Conservation (phyloP, 352 stramenopile genomes). For the Thraustotheca clavata region DNA sequence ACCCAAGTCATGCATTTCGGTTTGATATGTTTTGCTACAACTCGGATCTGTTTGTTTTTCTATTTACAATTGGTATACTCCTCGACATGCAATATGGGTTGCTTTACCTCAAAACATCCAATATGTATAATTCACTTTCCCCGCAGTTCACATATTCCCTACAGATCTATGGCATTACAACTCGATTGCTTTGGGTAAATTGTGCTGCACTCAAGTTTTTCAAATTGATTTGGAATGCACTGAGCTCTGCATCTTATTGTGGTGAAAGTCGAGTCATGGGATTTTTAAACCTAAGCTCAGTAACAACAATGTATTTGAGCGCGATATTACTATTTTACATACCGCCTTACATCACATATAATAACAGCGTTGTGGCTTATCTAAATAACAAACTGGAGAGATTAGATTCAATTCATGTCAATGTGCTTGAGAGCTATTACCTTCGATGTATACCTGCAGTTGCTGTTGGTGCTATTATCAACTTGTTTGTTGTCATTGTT, state of each 20-base stretch:
- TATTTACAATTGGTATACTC: background rate
- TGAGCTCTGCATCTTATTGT: background rate
- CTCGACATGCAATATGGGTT: conserved; percentile 1
- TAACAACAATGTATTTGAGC: conserved; percentile 7
- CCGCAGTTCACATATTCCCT: background rate
- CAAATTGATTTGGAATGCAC: background rate
- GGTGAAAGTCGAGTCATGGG: conserved; percentile 2
- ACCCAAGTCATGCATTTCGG: background rate
- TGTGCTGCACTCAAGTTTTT: background rate
- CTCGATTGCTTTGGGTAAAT: conserved; percentile 11
- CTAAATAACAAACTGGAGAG: background rate
- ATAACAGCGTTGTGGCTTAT: background rate
- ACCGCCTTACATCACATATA: conserved; percentile 1
- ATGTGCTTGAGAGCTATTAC: conserved; percentile 9
- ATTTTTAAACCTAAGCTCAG: conserved; percentile 1
- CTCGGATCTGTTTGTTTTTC: conserved; percentile 1
- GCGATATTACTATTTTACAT: background rate
- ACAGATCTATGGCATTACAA: background rate
- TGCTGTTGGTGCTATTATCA: background rate
- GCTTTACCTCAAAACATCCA: background rate
- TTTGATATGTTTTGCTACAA: conserved; percentile 21
- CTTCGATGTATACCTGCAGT: background rate
- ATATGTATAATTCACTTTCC: background rate
- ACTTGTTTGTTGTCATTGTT: background rate
- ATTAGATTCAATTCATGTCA: background rate